Percentiles rank a stretch among this genome's conserved stretches.
These are phyloP conservation scores for Citrullus amarus DNA, from an alignment of 306 rosid genomes.

Conservation along the genomic window DNA sequence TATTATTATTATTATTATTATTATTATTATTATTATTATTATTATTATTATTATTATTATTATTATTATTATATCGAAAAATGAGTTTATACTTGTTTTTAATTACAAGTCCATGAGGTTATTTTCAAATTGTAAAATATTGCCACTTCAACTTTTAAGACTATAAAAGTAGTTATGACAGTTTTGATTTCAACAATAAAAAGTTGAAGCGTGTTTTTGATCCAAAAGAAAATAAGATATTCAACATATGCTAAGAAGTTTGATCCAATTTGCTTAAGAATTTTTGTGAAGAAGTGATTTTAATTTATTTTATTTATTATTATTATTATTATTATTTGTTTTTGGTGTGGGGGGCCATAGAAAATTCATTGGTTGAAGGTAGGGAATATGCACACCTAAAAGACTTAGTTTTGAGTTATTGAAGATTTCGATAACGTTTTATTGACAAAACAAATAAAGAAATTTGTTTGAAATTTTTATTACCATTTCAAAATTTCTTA, in stretches of 20 bases:
- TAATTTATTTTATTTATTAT: no score
- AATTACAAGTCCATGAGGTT: background rate
- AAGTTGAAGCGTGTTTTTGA: no score
- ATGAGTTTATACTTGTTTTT: background rate
- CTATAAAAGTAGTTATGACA: background rate
- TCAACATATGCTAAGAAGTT: background rate
- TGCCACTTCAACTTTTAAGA: background rate
- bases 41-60: no score
- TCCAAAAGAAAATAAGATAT: no score
- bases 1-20: no score
- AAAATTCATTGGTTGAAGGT: background rate
- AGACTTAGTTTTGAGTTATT: background rate
- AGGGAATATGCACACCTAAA: background rate
- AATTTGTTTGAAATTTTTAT: background rate
- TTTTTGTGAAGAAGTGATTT: background rate
- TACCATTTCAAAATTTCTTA: background rate
- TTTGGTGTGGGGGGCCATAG: no score
- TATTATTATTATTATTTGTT: no score
- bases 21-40: no score
- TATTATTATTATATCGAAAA: background rate
- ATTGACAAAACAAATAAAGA: background rate
- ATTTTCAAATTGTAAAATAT: background rate
- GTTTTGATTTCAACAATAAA: no score
- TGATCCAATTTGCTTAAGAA: background rate
- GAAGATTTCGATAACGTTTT: background rate